These are phyloP conservation scores for Phytophthora megakarya DNA, from an alignment of 352 stramenopile species.

Conservation along the genomic window DNA sequence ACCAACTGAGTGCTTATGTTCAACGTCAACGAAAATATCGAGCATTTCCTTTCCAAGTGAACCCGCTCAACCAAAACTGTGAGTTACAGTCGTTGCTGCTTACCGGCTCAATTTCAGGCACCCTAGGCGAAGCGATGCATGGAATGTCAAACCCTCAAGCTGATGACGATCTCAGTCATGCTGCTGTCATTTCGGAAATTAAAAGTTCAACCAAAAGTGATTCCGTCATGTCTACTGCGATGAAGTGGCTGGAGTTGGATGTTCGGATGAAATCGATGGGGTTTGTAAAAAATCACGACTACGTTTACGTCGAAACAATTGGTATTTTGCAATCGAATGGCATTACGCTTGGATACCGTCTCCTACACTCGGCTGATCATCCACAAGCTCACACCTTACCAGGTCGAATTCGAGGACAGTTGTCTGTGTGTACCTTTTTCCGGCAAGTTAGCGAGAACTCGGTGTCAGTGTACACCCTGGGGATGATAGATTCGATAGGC, in stretches of 20 bases:
- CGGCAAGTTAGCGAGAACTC: conserved; percentile 29
- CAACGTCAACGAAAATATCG: conserved; percentile 10
- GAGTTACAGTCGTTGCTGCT: conserved; percentile 19
- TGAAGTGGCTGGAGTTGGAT: conserved; percentile 43
- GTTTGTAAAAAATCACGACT: conserved; percentile 47
- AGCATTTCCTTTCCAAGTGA: conserved; percentile 6
- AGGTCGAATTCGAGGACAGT: conserved; percentile 39
- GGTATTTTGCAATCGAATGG: conserved; percentile 36
- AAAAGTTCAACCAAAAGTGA: conserved; percentile 38
- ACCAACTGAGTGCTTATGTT: conserved; percentile 21
- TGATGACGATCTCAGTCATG: conserved; percentile 32
- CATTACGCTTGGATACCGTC: conserved; percentile 48
- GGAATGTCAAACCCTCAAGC: conserved; percentile 28
- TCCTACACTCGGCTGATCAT: conserved; percentile 60
- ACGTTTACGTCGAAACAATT: conserved; percentile 51
- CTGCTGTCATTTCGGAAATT: conserved; percentile 41
- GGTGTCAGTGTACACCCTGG: conserved; percentile 36
- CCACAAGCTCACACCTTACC: conserved; percentile 29
- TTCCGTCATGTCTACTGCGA: conserved; percentile 36
- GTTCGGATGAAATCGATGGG: conserved; percentile 36
- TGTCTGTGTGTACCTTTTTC: conserved; percentile 42
- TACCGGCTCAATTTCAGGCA: conserved; percentile 28
- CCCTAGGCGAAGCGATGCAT: conserved; percentile 42
- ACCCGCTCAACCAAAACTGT: background rate
- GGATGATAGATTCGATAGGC: conserved; percentile 31